These are phyloP conservation scores for Cymbopogon citratus DNA, from an alignment of 176 grass and related monocot species.

Conservation along the genomic window DNA sequence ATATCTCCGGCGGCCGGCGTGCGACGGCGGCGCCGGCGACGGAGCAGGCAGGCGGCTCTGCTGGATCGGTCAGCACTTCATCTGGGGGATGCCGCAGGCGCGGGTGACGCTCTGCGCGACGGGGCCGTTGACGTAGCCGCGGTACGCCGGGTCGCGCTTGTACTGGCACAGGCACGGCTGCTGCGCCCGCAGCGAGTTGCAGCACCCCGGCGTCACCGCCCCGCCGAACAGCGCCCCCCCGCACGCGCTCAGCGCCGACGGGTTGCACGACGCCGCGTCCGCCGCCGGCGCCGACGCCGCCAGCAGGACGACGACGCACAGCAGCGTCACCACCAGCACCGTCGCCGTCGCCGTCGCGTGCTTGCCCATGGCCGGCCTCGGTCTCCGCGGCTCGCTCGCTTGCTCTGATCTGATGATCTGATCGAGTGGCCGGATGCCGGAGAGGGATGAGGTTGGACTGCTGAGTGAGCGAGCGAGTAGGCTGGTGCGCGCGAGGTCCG, in stretches of 20 bases:
- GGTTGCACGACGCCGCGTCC: slow-evolving; percentile 31
- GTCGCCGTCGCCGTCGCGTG: background rate
- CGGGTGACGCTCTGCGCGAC: slow-evolving; percentile 18
- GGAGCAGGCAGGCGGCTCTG: background rate
- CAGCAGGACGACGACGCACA: background rate
- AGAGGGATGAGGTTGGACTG: background rate
- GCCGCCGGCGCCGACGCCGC: background rate
- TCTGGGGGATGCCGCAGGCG: slow-evolving; percentile 14
- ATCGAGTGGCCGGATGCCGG: background rate
- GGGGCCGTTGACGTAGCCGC: slow-evolving; percentile 28
- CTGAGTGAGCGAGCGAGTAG: background rate
- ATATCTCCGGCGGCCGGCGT: background rate
- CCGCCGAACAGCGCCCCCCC: slow-evolving; percentile 1
- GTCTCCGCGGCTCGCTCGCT: background rate
- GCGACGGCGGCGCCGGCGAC: background rate
- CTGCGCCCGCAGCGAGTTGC: slow-evolving; percentile 26
- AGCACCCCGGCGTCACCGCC: slow-evolving; percentile 8
- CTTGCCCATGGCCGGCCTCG: background rate
- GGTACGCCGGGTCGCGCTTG: slow-evolving; percentile 29
- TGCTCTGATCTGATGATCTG: too few species aligned
- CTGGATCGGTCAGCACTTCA: slow-evolving; percentile 1
- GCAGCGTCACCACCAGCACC: background rate
- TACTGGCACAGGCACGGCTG: slow-evolving; percentile 49
- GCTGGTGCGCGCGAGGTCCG: background rate
- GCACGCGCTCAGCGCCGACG: slow-evolving; percentile 34